Base-by-base conservation (phyloP, 2,329 filamentous ascomycete genomes). In the Metarhizium brunneum region DNA sequence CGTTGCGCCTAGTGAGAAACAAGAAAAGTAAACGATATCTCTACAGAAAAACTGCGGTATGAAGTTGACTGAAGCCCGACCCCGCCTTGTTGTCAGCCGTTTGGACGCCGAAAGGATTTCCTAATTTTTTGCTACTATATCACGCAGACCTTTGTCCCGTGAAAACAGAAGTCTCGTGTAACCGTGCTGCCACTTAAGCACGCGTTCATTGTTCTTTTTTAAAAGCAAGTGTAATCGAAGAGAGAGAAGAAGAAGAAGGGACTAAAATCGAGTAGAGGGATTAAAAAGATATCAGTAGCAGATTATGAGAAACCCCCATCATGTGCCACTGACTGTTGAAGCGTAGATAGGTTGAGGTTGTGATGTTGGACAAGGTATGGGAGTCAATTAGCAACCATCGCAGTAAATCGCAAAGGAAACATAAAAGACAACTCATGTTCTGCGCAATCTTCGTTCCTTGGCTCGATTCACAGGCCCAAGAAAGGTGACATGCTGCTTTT, bases 401-500 rank as follows among this genome's bases (percentile, higher is more conserved):
- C 32, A 50, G 30, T 60, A 67, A 62, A 66, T 30, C 25, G 45
- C 25, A 14, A 66, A 56, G 64, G 56, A 62, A 59, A 54, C 53
- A 36, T 13, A 54, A 62, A 59, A 54, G 54, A 38, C 14, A 53
- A 58, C 62, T 66, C 63, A 56, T 50, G 5, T 43, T 51, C 47
- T 40, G 47, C 42, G 42, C 40, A 62, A 59, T 50, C 65, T 63
- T 61, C 66, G 64, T 30, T 69, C 63, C 54, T 65, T 69, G 47
- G 65, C 65, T 40, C 67, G 73, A 54, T 71, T 71, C 50, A 82
- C 72, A 16, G 79, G 72, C 38, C 70, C 76, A 54, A 83, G 78
- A 62, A 83, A 79, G 13, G 77, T 76, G 53, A 83, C 80, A 54
- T 81, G 78, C 13, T 56, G 57, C 43, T 56, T 54, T 60, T 81